Evolutionary conservation across 306 rosid species (phyloP).

Genomic region (Bauhinia variegata): DNA sequence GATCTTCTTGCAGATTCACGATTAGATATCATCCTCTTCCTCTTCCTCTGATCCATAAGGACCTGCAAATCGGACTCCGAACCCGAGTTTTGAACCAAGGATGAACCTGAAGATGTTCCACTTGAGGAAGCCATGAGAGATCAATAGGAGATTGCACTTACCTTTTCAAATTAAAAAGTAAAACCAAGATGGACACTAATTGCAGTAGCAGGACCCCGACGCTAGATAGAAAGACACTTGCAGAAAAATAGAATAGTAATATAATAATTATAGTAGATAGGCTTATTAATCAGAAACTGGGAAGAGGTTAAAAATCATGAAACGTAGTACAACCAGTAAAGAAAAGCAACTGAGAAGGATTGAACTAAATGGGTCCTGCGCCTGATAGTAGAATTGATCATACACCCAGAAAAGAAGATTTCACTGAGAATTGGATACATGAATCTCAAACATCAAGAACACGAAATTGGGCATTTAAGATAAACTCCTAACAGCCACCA

Average conservation of each 20-base stretch:
- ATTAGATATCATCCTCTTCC: conserved; percentile 95
- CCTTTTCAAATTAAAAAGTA: neutral
- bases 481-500: conserved; percentile 10
- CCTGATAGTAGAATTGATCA: conserved; percentile 83
- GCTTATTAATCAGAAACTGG: conserved; percentile 2
- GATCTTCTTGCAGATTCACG: conserved; percentile 91
- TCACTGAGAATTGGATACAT: conserved; percentile 95
- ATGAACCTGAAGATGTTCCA: conserved; percentile 74
- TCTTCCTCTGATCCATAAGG: conserved; percentile 77
- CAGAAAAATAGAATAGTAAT: conserved; percentile 20
- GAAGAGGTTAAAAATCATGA: conserved; percentile 57
- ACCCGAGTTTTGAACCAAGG: conserved; percentile 64
- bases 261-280: conserved; percentile 13
- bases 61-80: conserved; percentile 67
- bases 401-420: conserved; percentile 71
- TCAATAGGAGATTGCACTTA: conserved; percentile 20
- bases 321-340: conserved; percentile 90
- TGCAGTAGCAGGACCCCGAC: conserved; percentile 55
- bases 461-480: conserved; percentile 62
- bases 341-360: conserved; percentile 97
- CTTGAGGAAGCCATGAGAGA: conserved; percentile 78
- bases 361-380: conserved; percentile 98
- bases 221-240: conserved; percentile 35
- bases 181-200: conserved; percentile 9
- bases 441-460: conserved; percentile 85